Evolutionary conservation across 225 moss, liverwort and hornwort species (phyloP).

Genomic region (Marchantia polymorpha): DNA sequence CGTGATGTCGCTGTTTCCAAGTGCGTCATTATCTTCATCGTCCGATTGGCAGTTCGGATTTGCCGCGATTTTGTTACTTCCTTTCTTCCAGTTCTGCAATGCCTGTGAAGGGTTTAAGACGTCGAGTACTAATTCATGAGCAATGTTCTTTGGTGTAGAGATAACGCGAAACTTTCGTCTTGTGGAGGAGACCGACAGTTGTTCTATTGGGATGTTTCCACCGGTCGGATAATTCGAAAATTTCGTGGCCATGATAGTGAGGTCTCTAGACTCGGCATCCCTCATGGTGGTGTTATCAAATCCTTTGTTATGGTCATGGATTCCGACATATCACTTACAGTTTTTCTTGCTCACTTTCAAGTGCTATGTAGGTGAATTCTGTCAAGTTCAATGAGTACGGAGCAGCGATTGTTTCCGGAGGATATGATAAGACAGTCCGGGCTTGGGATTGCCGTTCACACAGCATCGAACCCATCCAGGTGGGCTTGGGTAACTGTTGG

Average conservation of each 20-base stretch:
- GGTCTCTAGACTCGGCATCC: constrained; percentile 40
- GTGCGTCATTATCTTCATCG: constrained; percentile 20
- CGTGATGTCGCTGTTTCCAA: constrained; percentile 78
- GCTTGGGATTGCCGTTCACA: constrained; percentile 98
- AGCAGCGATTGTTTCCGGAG: constrained; percentile 79
- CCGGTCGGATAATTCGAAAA: constrained; percentile 88
- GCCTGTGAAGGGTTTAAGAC: too few relatives aligned
- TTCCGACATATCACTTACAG: not conserved
- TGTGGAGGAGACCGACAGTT: constrained; percentile 76
- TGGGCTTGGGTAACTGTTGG: not conserved
- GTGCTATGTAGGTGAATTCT: constrained; percentile 66
- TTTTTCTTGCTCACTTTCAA: not conserved
- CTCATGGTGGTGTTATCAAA: not conserved
- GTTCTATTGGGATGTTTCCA: constrained; percentile 92
- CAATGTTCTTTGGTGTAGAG: constrained; percentile 30
- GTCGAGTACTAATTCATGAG: not conserved
- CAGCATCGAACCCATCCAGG: constrained; percentile 89
- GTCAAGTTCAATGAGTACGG: constrained; percentile 89
- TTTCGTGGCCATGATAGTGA: constrained; percentile 97
- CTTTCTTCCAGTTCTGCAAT: not conserved
- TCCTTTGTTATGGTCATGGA: not conserved
- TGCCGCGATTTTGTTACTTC: not conserved
- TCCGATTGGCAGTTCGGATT: not conserved
- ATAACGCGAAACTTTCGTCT: constrained; percentile 67
- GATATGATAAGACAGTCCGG: constrained; percentile 81